These are phyloP conservation scores for Pyrenochaeta sp. DNA, from an alignment of 2,329 filamentous ascomycete genomes.

Conservation along the genomic window DNA sequence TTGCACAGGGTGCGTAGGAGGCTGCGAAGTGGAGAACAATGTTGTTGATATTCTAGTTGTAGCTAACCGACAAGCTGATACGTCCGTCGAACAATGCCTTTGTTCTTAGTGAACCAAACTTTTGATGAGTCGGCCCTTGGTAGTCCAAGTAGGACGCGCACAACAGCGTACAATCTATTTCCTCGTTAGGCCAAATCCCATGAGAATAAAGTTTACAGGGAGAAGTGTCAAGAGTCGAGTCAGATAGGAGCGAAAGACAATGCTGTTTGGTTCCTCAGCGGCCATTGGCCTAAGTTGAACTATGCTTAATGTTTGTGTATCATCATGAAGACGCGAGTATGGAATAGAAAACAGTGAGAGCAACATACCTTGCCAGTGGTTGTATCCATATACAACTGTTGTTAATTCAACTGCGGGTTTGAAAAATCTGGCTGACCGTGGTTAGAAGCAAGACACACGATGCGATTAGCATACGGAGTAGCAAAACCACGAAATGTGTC, in stretches of 20 bases:
- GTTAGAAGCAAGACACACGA: no score
- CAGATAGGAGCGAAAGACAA: slow-evolving; percentile 56
- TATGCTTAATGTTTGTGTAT: slow-evolving; percentile 52
- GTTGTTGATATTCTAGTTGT: slow-evolving; percentile 10
- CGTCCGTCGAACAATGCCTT: slow-evolving; percentile 15
- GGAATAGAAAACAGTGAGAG: slow-evolving; percentile 7
- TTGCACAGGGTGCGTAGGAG: slow-evolving; percentile 23
- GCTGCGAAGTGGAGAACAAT: slow-evolving; percentile 12
- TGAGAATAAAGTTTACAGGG: background rate
- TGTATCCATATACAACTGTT: no score
- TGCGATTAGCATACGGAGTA: no score
- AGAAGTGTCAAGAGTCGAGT: slow-evolving; percentile 14
- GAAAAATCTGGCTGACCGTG: no score
- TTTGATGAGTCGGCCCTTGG: no score
- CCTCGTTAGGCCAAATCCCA: slow-evolving; percentile 11
- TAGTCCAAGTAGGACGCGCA: no score
- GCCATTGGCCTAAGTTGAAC: slow-evolving; percentile 52
- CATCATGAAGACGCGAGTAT: slow-evolving; percentile 41
- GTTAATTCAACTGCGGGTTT: no score
- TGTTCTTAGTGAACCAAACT: slow-evolving; percentile 9
- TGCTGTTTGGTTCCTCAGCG: slow-evolving; percentile 50
- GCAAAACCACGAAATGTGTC: no score
- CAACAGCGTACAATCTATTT: slow-evolving; percentile 6
- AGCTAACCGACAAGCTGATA: slow-evolving; percentile 3
- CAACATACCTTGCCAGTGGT: slow-evolving; percentile 41